Base-by-base conservation (phyloP, 192 early-diverging fungal species). In the Mycoemilia scoparia region DNA sequence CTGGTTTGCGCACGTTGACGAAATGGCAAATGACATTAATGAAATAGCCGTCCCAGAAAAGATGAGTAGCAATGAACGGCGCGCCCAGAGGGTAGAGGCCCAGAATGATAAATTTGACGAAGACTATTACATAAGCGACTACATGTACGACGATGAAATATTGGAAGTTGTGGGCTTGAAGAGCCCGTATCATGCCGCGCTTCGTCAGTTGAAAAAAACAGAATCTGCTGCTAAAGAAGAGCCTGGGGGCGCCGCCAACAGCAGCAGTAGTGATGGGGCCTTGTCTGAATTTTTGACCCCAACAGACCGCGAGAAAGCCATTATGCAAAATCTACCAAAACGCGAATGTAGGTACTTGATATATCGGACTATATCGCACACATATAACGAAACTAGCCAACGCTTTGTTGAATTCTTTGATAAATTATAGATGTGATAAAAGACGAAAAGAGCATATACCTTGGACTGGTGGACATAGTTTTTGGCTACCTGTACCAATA, bases 401-500 rank as follows among this genome's bases (percentile, higher is more conserved):
- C n/a, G n/a, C n/a, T n/a, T n/a, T n/a, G n/a, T n/a, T n/a, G n/a
- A n/a, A n/a, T n/a, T n/a, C n/a, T n/a, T n/a, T n/a, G n/a, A n/a
- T n/a, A n/a, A n/a, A n/a, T n/a, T n/a, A 60, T 79, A 49, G 71
- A 78, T 43, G 46, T 84, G 6, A 32, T 86, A 9, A 59, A 71
- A 13, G 60, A 84, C 34, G 62, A 68, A 11, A 66, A 70, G 27
- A 38, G 60, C 1, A 51, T 79, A 0, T 98, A 98, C 46, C 54
- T 95, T 13, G 79, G 83, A 0, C 51, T 98, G 12, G 74, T 98
- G 7, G 93, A 98, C 45, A 57, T 98, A 21, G 23, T 93, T 2
- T 98, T 82, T 55, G 83, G 84, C 0, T 92, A 92, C 58, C 70
- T 73, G 19, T 90, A 89, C 41, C 81, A 98, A 41, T 55, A 79